A percentile compares a stretch with the other conserved stretches of the same genome.
Evolutionary conservation across 2,329 filamentous ascomycete species (phyloP).

Genomic region (Pseudocercospora macadamiae): DNA sequence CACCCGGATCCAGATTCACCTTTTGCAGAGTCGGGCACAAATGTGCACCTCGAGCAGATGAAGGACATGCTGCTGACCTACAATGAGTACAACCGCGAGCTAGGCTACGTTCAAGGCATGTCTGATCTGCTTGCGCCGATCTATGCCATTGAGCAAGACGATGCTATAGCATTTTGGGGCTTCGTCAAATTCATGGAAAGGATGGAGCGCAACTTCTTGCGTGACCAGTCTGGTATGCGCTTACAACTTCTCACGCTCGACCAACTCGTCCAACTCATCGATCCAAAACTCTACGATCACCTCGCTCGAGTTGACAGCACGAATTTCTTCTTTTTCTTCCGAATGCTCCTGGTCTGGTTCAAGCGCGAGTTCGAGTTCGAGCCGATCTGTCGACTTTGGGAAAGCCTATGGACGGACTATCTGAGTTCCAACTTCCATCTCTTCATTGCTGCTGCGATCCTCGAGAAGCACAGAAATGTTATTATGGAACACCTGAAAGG

Average conservation of each 20-base stretch:
- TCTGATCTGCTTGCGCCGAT: constrained; percentile 93
- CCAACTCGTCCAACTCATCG: constrained; percentile 94
- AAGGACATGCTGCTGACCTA: constrained; percentile 99
- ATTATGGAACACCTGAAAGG: constrained; percentile 93
- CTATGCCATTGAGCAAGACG: constrained; percentile 96
- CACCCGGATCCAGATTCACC: constrained; percentile 96
- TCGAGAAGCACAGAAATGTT: constrained; percentile 94
- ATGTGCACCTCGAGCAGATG: constrained; percentile 97
- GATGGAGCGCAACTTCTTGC: constrained; percentile 96
- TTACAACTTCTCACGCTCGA: constrained; percentile 87
- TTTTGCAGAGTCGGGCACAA: constrained; percentile 89
- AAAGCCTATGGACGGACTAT: constrained; percentile 91
- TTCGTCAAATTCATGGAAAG: constrained; percentile 96
- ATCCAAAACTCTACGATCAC: constrained; percentile 90
- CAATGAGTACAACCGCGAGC: constrained; percentile 93
- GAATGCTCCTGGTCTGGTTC: constrained; percentile 98
- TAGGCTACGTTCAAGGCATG: constrained; percentile 99
- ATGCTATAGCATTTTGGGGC: constrained; percentile 94
- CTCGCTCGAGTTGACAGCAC: constrained; percentile 89
- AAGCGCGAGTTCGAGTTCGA: constrained; percentile 94
- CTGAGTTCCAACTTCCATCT: constrained; percentile 88
- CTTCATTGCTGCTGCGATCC: constrained; percentile 88
- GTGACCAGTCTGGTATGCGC: constrained; percentile 95
- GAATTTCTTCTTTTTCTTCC: constrained; percentile 99
- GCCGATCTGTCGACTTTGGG: constrained; percentile 87